Percentiles rank a stretch among this genome's conserved stretches.
Evolutionary conservation across 257 asterid species (phyloP).

Genomic region (Solanum medicagineum): DNA sequence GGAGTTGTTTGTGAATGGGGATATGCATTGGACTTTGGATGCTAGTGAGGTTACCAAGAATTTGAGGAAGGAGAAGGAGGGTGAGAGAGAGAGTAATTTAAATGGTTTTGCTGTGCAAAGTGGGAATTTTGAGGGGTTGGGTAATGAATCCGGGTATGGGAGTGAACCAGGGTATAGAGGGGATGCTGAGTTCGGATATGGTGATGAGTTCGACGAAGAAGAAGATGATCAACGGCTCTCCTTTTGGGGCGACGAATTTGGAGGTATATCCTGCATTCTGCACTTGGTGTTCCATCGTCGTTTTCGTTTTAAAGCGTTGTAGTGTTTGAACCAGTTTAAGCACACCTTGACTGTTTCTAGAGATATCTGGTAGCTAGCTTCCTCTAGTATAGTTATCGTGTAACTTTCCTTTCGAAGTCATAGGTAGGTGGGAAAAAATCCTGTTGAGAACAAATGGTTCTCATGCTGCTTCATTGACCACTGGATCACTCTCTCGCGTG

Average conservation of each 20-base stretch:
- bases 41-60: constrained; percentile 64
- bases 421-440: not conserved
- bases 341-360: not conserved
- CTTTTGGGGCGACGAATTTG: constrained; percentile 82
- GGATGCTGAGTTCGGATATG: constrained; percentile 79
- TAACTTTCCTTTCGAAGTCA: not conserved
- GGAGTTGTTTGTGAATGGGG: constrained; percentile 72
- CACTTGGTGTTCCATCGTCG: not conserved
- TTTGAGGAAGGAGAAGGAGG: constrained; percentile 47
- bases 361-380: not conserved
- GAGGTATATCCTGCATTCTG: constrained; percentile 31
- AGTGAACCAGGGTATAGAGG: constrained; percentile 95
- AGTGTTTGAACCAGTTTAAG: not conserved
- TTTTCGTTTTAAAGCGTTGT: not conserved
- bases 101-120: constrained; percentile 31
- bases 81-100: constrained; percentile 36
- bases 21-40: constrained; percentile 84
- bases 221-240: constrained; percentile 61
- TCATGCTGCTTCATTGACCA: not conserved
- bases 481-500: not conserved
- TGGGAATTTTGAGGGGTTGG: constrained; percentile 47
- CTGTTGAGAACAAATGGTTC: not conserved
- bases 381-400: not conserved
- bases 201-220: constrained; percentile 65
- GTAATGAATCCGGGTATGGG: constrained; percentile 86